These are phyloP conservation scores for Daldinia decipiens DNA, from an alignment of 495 filamentous ascomycete species.

Conservation along the genomic window DNA sequence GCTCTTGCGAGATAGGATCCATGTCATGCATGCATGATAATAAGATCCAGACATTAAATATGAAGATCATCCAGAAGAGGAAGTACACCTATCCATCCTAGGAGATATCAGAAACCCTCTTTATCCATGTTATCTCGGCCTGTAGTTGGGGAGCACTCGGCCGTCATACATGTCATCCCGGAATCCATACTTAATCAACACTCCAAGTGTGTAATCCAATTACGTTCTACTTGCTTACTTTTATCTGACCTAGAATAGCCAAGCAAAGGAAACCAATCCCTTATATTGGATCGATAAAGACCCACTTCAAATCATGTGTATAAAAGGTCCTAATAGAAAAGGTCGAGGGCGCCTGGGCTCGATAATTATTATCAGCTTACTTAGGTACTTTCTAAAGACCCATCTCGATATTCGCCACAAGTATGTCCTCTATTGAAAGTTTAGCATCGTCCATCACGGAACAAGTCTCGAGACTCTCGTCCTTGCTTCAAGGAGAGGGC, in stretches of 20 bases:
- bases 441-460: constrained; percentile 26
- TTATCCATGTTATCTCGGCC: neutral
- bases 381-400: neutral
- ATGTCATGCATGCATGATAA: neutral
- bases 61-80: neutral
- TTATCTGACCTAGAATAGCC: too few relatives aligned
- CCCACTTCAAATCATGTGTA: neutral
- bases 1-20: neutral
- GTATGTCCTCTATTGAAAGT: constrained; percentile 24
- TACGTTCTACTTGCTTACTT: too few relatives aligned
- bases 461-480: constrained; percentile 25
- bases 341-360: neutral
- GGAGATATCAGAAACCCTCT: neutral
- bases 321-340: neutral
- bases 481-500: constrained; percentile 22
- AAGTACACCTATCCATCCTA: neutral
- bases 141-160: neutral
- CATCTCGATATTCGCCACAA: neutral
- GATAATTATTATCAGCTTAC: neutral
- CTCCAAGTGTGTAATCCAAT: neutral
- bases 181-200: neutral
- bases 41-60: neutral
- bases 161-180: too few relatives aligned
- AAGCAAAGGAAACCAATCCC: too few relatives aligned
- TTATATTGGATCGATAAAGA: neutral